phyloP scores from a whole-genome alignment of 495 filamentous ascomycete species.

The Tuber indicum region DNA sequence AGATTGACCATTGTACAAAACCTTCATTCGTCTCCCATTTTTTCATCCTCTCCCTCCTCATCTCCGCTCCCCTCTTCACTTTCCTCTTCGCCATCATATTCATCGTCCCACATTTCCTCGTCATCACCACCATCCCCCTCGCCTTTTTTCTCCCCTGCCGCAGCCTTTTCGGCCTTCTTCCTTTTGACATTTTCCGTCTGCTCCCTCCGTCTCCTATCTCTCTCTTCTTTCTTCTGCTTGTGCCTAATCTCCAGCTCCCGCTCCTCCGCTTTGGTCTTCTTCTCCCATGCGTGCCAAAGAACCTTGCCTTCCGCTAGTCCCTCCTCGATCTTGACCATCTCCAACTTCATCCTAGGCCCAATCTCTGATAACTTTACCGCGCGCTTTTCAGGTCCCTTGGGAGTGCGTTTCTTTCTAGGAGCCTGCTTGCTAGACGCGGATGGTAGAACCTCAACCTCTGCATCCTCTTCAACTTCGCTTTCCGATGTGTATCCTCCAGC shows the following conservation, averaged over 20 bases:
- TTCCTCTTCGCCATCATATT: constrained; percentile 10
- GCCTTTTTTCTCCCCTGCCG: constrained; percentile 55
- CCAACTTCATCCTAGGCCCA: constrained; percentile 79
- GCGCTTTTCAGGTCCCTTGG: constrained; percentile 57
- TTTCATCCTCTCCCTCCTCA: constrained; percentile 25
- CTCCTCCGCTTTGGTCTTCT: constrained; percentile 71
- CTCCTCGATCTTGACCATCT: constrained; percentile 94
- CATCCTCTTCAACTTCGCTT: constrained; percentile 87
- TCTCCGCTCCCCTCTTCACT: constrained; percentile 11
- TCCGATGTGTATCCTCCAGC: constrained; percentile 81
- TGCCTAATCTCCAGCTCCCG: constrained; percentile 71
- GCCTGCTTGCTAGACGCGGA: constrained; percentile 48
- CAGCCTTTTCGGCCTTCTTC: constrained; percentile 59
- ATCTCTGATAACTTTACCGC: constrained; percentile 88
- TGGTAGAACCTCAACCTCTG: constrained; percentile 85
- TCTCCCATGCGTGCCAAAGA: constrained; percentile 94
- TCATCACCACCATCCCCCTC: constrained; percentile 48
- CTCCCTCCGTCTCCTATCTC: constrained; percentile 68
- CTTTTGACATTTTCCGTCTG: constrained; percentile 83
- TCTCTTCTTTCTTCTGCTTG: constrained; percentile 69
- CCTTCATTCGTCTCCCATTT: constrained; percentile 23
- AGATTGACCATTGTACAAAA: not conserved
- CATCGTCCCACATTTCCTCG: constrained; percentile 33
- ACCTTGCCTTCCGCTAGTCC: constrained; percentile 83
- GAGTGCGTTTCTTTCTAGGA: constrained; percentile 29